Conservation (phyloP, 441 rosid species). For the Sinapis alba region DNA sequence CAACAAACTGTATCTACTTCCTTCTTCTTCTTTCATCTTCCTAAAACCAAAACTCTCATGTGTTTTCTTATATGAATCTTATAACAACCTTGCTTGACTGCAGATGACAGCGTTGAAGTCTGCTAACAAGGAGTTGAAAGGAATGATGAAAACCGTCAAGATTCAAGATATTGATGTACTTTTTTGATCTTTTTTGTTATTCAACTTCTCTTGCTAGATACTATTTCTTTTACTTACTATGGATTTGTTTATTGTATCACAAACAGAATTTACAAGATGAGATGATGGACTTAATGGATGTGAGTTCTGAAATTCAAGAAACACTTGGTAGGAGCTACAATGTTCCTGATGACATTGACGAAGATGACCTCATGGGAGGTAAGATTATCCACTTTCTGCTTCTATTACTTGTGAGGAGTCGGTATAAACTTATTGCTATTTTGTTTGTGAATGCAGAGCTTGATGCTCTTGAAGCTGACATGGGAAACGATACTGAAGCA, state of each 20-base stretch:
- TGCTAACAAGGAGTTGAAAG: conserved; percentile 86
- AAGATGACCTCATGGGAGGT: conserved; percentile 98
- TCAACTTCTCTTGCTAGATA: conserved; percentile 1
- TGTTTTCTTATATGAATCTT: neutral
- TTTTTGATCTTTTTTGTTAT: neutral
- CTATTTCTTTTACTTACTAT: conserved; percentile 19
- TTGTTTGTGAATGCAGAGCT: conserved; percentile 59
- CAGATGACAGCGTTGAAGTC: conserved; percentile 90
- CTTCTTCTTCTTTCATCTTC: neutral
- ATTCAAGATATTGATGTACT: conserved; percentile 87
- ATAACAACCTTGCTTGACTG: conserved; percentile 1
- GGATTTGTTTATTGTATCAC: conserved; percentile 13
- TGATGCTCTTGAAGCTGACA: conserved; percentile 89
- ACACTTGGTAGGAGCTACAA: conserved; percentile 87
- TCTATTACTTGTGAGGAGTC: neutral
- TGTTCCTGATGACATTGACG: conserved; percentile 96
- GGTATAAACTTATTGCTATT: neutral
- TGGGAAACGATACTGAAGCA: conserved; percentile 82
- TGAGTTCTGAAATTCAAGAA: conserved; percentile 92
- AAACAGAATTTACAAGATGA: conserved; percentile 93
- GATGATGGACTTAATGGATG: conserved; percentile 98
- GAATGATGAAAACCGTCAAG: conserved; percentile 93
- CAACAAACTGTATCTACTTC: conserved; percentile 78
- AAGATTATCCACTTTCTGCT: conserved; percentile 21
- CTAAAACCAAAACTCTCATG: neutral